Evolutionary conservation across 23 red algal species (phyloP).

Genomic region (Gracilaria domingensis): DNA sequence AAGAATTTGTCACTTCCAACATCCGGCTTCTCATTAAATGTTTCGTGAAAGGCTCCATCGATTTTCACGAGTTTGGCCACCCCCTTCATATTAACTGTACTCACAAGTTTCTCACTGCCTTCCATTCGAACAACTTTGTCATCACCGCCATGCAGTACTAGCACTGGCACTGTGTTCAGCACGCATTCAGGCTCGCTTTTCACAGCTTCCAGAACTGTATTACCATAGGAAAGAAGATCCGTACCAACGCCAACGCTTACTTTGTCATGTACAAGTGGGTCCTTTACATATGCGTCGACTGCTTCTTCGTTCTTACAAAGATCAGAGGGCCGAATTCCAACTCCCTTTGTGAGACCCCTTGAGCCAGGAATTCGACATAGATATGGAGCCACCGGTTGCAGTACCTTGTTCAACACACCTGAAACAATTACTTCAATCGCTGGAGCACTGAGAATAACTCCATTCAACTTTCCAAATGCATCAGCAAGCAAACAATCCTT

Average conservation of each 20-base stretch:
- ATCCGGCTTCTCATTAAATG: conserved; percentile 55
- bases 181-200: conserved; percentile 15
- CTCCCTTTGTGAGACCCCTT: conserved; percentile 29
- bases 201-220: conserved; percentile 18
- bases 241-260: conserved; percentile 48
- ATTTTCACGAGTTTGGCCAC: conserved; percentile 26
- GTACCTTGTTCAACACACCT: conserved; percentile 27
- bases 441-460: conserved; percentile 47
- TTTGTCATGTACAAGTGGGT: conserved; percentile 29
- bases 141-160: conserved; percentile 50
- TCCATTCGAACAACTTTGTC: conserved; percentile 33
- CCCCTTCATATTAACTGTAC: conserved; percentile 12
- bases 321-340: conserved; percentile 19
- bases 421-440: conserved; percentile 26
- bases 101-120: conserved; percentile 47
- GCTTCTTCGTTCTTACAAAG: conserved; percentile 20
- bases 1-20: conserved; percentile 32
- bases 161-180: conserved; percentile 26
- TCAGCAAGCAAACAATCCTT: conserved; percentile 28
- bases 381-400: conserved; percentile 34
- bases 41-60: conserved; percentile 51
- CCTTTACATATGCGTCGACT: conserved; percentile 21
- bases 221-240: conserved; percentile 50
- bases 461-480: conserved; percentile 35
- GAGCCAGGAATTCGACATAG: conserved; percentile 23